Evolutionary conservation across 2,329 filamentous ascomycete species (phyloP), one percentile per base, ranked within the genome.

Genomic region (Exserohilum rostratum): DNA sequence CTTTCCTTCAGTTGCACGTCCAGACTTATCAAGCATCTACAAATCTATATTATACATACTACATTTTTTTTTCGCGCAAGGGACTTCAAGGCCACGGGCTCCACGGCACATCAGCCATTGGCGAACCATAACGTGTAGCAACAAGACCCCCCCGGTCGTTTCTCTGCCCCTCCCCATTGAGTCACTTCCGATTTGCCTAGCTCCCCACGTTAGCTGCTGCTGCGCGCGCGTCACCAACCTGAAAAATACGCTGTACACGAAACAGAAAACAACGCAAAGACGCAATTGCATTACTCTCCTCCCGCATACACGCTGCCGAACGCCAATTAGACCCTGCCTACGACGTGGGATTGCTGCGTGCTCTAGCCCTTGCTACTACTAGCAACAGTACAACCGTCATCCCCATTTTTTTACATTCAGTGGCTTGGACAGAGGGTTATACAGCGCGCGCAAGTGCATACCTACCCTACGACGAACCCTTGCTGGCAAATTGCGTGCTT

Each of bases 401-500:
- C 17, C 30, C 37, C 25, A 18, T 43, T 43, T 20, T 33, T 39
- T 33, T 49, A 25, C 25, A 35, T 20, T 35, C 40, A 27, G 37
- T 38, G 17, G 34, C 22, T 47, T 30, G 29, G 20, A 25, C 13
- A 17, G 12, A 25, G 29, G 27, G 18, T 42, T 50, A 31, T 25
- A 54, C 42, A 38, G 42, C 56, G 52, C 50, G 56, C 57, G 44
- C 58, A 51, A 42, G 34, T 15, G 43, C n/a, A 35, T 35, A 46
- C 22, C 22, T 27, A 18, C 51, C 61, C 50, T 57, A 61, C 54
- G 47, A 62, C 57, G 55, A 59, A 56, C 54, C 64, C 56, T 52
- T 51, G 60, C 29, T 29, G 31, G 43, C 22, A 34, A 42, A 66
- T 66, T 65, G 61, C 62, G 61, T 62, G 58, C 60, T 61, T 56